Evolutionary conservation across 495 filamentous ascomycete genomes (phyloP).

Genomic region (Hyaloscypha finlandica): DNA sequence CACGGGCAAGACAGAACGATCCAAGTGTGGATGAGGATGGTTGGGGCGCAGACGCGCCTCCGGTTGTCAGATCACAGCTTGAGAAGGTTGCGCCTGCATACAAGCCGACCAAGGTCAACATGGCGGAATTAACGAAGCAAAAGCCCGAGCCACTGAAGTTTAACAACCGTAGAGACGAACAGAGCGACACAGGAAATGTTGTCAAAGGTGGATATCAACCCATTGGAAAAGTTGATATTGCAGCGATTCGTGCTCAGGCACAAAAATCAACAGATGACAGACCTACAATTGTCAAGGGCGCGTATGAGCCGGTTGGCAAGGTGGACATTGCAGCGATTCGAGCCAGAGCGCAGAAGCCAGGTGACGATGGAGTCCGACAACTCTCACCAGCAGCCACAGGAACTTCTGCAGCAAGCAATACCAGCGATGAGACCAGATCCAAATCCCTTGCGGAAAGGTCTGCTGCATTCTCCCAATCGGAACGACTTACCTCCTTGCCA

Average conservation of each 20-base stretch:
- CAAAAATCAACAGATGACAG: conserved; percentile 71
- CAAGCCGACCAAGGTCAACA: conserved; percentile 90
- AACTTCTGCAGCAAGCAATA: conserved; percentile 36
- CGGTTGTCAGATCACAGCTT: conserved; percentile 79
- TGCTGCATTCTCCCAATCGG: conserved; percentile 63
- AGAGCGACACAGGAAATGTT: conserved; percentile 57
- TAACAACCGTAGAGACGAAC: conserved; percentile 36
- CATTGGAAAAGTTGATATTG: conserved; percentile 94
- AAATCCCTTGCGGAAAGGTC: conserved; percentile 68
- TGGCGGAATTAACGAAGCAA: conserved; percentile 70
- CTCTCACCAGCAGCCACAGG: conserved; percentile 45
- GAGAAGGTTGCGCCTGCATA: conserved; percentile 94
- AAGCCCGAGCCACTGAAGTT: conserved; percentile 63
- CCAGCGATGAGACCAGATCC: conserved; percentile 51
- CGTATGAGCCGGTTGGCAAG: conserved; percentile 91
- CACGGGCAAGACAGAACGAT: conserved; percentile 50
- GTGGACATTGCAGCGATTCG: conserved; percentile 94
- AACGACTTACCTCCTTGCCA: conserved; percentile 82
- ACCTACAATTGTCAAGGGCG: conserved; percentile 80
- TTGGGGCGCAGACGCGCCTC: conserved; percentile 95
- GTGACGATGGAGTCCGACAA: conserved; percentile 37
- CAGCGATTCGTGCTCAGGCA: conserved; percentile 79
- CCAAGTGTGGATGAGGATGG: conserved; percentile 69
- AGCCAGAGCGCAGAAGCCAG: conserved; percentile 70
- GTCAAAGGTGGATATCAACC: conserved; percentile 93